Percentiles rank a stretch among this genome's conserved stretches.
phyloP scores from a whole-genome alignment of 805 yeast genomes.

The Monosporozyma yasuniensis region DNA sequence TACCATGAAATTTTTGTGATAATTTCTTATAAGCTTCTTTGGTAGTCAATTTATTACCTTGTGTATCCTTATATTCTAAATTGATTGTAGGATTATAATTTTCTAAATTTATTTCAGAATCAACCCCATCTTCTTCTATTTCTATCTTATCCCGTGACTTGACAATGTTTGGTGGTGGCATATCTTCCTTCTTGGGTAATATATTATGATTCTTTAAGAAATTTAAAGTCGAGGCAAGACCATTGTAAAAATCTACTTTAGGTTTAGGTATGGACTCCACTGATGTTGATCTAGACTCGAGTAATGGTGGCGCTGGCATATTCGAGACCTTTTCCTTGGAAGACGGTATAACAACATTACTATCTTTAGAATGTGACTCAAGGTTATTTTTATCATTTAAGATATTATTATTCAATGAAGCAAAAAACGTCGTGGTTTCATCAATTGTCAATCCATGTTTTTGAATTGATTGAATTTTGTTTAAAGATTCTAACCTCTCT shows the following conservation, averaged over 20 bases:
- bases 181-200: background rate
- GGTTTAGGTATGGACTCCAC: background rate
- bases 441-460: constrained; percentile 22
- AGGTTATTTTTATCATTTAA: background rate
- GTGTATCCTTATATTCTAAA: constrained; percentile 53
- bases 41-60: constrained; percentile 48
- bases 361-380: background rate
- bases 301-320: background rate
- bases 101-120: constrained; percentile 9
- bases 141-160: background rate
- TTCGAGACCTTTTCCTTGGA: too few species aligned
- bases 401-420: constrained; percentile 10
- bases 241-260: constrained; percentile 18
- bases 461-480: constrained; percentile 13
- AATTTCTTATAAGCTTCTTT: constrained; percentile 71
- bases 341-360: background rate
- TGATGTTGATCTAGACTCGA: background rate
- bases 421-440: constrained; percentile 31
- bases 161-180: background rate
- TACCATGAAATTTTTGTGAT: constrained; percentile 73
- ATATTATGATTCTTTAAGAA: constrained; percentile 9
- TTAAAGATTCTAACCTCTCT: background rate
- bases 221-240: constrained; percentile 25
- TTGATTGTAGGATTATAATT: constrained; percentile 37
- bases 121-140: background rate